Percentiles rank a stretch among this genome's conserved stretches.
These are phyloP conservation scores for Vanrija sp. DNA, from an alignment of 1,284 basidiomycete species.

Conservation along the genomic window DNA sequence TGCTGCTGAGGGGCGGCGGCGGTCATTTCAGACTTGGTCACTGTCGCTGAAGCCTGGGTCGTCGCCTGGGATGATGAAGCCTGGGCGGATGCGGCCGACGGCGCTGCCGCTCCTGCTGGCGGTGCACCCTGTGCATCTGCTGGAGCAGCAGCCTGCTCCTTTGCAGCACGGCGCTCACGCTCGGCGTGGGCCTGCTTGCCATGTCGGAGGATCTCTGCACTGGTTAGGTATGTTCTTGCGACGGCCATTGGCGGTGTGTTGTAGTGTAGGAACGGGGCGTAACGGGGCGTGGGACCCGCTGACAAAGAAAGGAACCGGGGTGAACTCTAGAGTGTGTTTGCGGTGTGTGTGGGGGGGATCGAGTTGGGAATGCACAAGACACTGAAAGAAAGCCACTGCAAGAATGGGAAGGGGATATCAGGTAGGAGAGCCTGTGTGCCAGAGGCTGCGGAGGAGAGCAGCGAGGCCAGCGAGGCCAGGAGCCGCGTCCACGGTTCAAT, in stretches of 20 bases:
- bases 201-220: conserved; percentile 70
- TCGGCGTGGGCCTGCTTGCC: conserved; percentile 65
- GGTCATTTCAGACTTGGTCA: not conserved
- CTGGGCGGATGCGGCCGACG: conserved; percentile 8
- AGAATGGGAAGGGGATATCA: no score
- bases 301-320: no score
- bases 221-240: not conserved
- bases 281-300: no score
- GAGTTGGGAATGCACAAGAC: not conserved
- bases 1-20: conserved; percentile 33
- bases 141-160: conserved; percentile 19
- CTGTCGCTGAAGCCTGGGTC: no score
- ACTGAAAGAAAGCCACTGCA: not conserved
- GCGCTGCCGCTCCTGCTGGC: not conserved
- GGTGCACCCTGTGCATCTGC: conserved; percentile 11
- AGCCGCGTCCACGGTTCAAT: no score
- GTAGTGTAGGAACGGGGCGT: not conserved
- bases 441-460: no score
- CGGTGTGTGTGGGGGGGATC: not conserved
- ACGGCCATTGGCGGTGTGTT: conserved; percentile 10
- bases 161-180: conserved; percentile 5
- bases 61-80: conserved; percentile 28
- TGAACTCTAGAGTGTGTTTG: not conserved
- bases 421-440: no score
- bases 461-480: no score